Conservation (phyloP, 2,329 filamentous ascomycete species). For the Pochonia chlamydosporia region DNA sequence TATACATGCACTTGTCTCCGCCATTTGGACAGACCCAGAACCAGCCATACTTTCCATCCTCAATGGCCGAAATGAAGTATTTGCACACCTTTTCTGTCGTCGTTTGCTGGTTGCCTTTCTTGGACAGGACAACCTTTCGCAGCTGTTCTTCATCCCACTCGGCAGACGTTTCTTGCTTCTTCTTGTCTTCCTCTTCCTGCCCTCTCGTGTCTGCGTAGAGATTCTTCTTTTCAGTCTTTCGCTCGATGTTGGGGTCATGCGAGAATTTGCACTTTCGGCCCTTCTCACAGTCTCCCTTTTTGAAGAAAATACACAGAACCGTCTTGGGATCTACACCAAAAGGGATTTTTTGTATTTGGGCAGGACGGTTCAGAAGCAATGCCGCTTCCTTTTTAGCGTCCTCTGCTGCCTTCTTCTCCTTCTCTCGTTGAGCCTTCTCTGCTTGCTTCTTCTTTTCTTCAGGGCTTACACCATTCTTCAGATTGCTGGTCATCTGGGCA, state of each 20-base stretch:
- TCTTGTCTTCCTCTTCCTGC: conserved; percentile 63
- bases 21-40: conserved; percentile 98
- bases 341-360: conserved; percentile 94
- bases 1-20: conserved; percentile 97
- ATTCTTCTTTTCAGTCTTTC: conserved; percentile 88
- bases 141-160: conserved; percentile 98
- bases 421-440: conserved; percentile 63
- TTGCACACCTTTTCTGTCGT: conserved; percentile 99
- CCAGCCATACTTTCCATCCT: conserved; percentile 98
- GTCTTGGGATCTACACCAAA: conserved; percentile 99
- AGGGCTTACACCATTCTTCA: conserved; percentile 67
- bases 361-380: conserved; percentile 80
- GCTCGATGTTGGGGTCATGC: conserved; percentile 82
- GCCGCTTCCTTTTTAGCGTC: conserved; percentile 74
- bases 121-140: conserved; percentile 82
- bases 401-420: conserved; percentile 88
- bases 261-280: conserved; percentile 97
- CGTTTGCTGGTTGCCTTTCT: conserved; percentile 94
- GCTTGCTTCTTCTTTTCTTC: conserved; percentile 79
- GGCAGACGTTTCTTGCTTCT: conserved; percentile 87
- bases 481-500: conserved; percentile 70
- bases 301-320: conserved; percentile 92
- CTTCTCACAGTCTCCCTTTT: conserved; percentile 96
- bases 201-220: conserved; percentile 81
- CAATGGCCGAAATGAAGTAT: conserved; percentile 92